Percentiles rank a stretch among this genome's conserved stretches.
These are phyloP conservation scores for Ceratocystis albifundus DNA, from an alignment of 2,329 filamentous ascomycete species.

Conservation along the genomic window DNA sequence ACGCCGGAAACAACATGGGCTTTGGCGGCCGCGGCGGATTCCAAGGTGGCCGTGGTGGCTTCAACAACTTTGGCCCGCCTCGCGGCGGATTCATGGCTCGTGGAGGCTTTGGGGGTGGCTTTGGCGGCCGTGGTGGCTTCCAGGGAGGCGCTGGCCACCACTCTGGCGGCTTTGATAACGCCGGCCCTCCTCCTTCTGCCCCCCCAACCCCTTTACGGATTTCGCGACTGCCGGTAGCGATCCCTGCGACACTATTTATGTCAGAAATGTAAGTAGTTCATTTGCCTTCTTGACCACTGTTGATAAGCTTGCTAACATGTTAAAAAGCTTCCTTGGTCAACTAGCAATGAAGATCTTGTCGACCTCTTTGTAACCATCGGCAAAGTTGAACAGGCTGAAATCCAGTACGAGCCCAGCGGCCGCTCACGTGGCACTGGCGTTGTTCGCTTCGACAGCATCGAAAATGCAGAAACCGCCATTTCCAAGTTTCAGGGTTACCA, in stretches of 20 bases:
- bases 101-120: conserved; percentile 37
- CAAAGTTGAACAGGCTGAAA: conserved; percentile 96
- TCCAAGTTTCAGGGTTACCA: conserved; percentile 96
- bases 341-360: conserved; percentile 92
- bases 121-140: conserved; percentile 31
- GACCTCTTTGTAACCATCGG: conserved; percentile 97
- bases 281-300: not conserved
- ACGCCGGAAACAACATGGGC: conserved; percentile 53
- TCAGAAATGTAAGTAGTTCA: conserved; percentile 70
- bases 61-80: conserved; percentile 38
- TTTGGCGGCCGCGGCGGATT: conserved; percentile 49
- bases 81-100: conserved; percentile 41
- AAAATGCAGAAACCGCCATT: conserved; percentile 87
- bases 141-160: conserved; percentile 27
- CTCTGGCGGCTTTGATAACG: conserved; percentile 39
- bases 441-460: conserved; percentile 75
- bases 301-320: conserved; percentile 25
- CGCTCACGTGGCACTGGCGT: conserved; percentile 91
- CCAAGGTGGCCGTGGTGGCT: conserved; percentile 47
- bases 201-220: conserved; percentile 90
- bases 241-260: conserved; percentile 74
- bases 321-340: conserved; percentile 85
- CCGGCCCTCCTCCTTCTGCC: conserved; percentile 33
- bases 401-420: conserved; percentile 94
- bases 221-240: conserved; percentile 80